phyloP scores from a whole-genome alignment of 345 rosid genomes.

The Corchorus olitorius region DNA sequence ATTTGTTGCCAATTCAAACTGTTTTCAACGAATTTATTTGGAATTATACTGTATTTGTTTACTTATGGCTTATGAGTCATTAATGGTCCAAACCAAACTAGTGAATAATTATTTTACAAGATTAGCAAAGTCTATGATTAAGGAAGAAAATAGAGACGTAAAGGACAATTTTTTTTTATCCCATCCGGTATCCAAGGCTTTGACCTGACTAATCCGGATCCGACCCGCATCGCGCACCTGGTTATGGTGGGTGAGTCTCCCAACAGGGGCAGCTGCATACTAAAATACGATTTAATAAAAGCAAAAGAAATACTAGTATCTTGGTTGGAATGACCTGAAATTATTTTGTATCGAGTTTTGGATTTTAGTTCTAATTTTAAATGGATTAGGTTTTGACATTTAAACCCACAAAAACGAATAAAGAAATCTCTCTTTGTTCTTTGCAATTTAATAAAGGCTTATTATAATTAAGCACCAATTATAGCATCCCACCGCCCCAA shows the following conservation, averaged over 20 bases:
- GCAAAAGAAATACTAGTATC: too few relatives aligned
- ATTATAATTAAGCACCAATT: background rate
- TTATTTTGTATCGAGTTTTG: background rate
- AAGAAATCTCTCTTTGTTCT: background rate
- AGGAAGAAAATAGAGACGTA: background rate
- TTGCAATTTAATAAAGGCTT: background rate
- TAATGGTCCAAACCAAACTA: background rate
- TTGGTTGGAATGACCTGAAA: background rate
- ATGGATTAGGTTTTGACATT: background rate
- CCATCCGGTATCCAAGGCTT: too few relatives aligned
- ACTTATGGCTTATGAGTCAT: background rate
- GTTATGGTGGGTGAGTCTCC: too few relatives aligned
- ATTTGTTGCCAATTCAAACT: background rate
- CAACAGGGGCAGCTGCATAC: too few relatives aligned
- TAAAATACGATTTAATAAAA: background rate
- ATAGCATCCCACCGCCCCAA: background rate
- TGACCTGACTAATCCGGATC: too few relatives aligned
- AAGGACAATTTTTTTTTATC: too few relatives aligned
- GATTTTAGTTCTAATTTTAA: background rate
- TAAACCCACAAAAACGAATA: background rate
- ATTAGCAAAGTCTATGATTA: background rate
- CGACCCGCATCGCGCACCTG: too few relatives aligned
- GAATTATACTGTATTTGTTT: background rate
- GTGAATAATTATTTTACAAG: background rate
- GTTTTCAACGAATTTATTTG: background rate